Evolutionary conservation across 768 basidiomycete species (phyloP).

Genomic region (Rhodotorula babjevae): DNA sequence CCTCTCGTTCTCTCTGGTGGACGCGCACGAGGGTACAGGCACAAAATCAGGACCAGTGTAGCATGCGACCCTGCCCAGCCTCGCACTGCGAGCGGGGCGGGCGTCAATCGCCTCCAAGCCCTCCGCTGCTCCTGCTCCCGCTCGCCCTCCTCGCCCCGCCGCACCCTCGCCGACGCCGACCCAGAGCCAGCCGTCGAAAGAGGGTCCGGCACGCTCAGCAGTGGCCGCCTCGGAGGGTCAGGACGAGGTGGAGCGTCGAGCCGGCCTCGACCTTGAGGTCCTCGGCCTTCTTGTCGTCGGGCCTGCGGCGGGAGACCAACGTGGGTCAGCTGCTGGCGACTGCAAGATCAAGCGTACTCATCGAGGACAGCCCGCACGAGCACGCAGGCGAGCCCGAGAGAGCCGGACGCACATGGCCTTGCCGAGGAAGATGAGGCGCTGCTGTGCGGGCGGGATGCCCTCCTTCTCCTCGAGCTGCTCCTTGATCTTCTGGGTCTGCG

Average conservation of each 20-base stretch:
- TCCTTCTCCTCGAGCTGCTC: constrained; percentile 98
- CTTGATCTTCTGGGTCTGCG: constrained; percentile 85
- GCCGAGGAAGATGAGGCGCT: constrained; percentile 85
- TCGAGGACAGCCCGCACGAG: neutral
- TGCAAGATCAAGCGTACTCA: neutral
- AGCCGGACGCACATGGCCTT: constrained; percentile 71
- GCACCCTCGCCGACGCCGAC: too few species aligned
- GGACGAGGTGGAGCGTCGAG: constrained; percentile 84
- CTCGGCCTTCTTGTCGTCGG: constrained; percentile 81
- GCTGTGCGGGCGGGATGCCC: constrained; percentile 92
- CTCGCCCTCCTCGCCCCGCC: neutral
- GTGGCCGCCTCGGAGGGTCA: constrained; percentile 85
- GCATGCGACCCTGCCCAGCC: neutral
- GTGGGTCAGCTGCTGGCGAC: neutral
- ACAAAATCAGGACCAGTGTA: neutral
- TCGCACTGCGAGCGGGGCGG: neutral
- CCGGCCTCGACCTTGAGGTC: constrained; percentile 81
- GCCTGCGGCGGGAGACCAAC: constrained; percentile 53
- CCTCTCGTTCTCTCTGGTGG: too few species aligned
- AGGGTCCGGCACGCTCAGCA: neutral
- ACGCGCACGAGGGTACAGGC: neutral
- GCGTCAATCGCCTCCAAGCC: too few species aligned
- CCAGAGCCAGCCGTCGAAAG: too few species aligned
- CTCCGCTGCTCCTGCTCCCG: too few species aligned
- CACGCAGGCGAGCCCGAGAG: too few species aligned